Evolutionary conservation across 371 early-diverging fungal genomes (phyloP).

Genomic region (Mortierella sp.): DNA sequence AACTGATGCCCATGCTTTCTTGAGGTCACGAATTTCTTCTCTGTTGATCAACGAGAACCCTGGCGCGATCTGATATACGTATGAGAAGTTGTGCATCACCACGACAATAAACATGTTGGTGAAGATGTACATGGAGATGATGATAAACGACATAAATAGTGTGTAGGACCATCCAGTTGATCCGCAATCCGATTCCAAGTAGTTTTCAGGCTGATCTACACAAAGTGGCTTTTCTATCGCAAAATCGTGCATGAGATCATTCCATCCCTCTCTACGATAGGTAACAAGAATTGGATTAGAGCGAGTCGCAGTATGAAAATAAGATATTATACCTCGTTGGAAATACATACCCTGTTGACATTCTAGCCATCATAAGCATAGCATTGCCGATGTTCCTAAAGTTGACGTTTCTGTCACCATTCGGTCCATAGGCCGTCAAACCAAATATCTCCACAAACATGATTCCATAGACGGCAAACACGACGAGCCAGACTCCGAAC

Average conservation of each 20-base stretch:
- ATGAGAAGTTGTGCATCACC: slow-evolving; percentile 79
- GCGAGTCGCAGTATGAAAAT: too few relatives aligned
- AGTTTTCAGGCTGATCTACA: slow-evolving; percentile 63
- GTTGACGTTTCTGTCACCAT: slow-evolving; percentile 69
- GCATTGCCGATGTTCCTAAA: slow-evolving; percentile 70
- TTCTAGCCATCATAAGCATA: slow-evolving; percentile 73
- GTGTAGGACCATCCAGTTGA: slow-evolving; percentile 71
- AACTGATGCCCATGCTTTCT: slow-evolving; percentile 71
- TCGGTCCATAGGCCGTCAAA: slow-evolving; percentile 71
- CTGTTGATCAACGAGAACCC: slow-evolving; percentile 72
- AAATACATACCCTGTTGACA: slow-evolving; percentile 73
- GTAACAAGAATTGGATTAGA: not conserved
- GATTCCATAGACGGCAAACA: slow-evolving; percentile 74
- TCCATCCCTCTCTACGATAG: slow-evolving; percentile 76
- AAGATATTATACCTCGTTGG: too few relatives aligned
- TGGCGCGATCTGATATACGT: slow-evolving; percentile 75
- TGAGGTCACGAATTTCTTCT: slow-evolving; percentile 76
- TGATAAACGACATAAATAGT: slow-evolving; percentile 76
- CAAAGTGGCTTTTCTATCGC: slow-evolving; percentile 73
- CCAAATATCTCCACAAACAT: slow-evolving; percentile 83
- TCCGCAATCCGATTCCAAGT: slow-evolving; percentile 76
- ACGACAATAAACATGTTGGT: slow-evolving; percentile 80
- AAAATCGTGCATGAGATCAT: slow-evolving; percentile 78
- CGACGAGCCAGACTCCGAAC: slow-evolving; percentile 77
- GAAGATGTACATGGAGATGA: slow-evolving; percentile 84